phyloP scores from a whole-genome alignment of 169 alveolate genomes.

The Cryptosporidium andersoni region DNA sequence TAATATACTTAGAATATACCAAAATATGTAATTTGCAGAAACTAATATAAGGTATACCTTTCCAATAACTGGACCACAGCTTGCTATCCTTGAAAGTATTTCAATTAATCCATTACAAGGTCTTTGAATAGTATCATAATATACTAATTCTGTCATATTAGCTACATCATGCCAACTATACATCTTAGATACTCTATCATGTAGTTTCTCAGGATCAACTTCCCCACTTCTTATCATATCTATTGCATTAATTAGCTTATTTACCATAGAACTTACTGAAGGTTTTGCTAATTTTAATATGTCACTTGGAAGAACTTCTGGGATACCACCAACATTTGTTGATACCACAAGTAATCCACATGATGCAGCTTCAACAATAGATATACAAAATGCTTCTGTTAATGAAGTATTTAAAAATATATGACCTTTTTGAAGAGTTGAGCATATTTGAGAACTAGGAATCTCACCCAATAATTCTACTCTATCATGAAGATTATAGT shows the following conservation, averaged over 20 bases:
- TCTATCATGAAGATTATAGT: constrained; percentile 89
- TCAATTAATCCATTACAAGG: constrained; percentile 39
- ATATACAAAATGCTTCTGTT: constrained; percentile 99
- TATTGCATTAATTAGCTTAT: constrained; percentile 82
- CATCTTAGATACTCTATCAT: constrained; percentile 77
- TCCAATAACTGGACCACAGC: constrained; percentile 73
- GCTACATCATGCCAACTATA: constrained; percentile 87
- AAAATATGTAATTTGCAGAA: constrained; percentile 41
- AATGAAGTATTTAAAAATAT: constrained; percentile 97
- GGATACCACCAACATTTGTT: constrained; percentile 99
- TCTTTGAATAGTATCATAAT: constrained; percentile 71
- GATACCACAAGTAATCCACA: constrained; percentile 97
- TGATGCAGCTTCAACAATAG: constrained; percentile 99
- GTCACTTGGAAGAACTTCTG: constrained; percentile 89
- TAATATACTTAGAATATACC: constrained; percentile 53
- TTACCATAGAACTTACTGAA: constrained; percentile 78
- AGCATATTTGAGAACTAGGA: constrained; percentile 92
- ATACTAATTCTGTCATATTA: constrained; percentile 82
- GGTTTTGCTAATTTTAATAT: constrained; percentile 87
- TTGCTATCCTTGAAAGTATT: constrained; percentile 70
- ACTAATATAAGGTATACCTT: constrained; percentile 53
- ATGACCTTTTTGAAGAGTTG: constrained; percentile 94
- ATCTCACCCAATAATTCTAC: constrained; percentile 92
- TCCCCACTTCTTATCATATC: constrained; percentile 77
- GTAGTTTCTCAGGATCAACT: constrained; percentile 78